Evolutionary conservation across 139 green algal species (phyloP).

Genomic region (Trebouxia sp.): DNA sequence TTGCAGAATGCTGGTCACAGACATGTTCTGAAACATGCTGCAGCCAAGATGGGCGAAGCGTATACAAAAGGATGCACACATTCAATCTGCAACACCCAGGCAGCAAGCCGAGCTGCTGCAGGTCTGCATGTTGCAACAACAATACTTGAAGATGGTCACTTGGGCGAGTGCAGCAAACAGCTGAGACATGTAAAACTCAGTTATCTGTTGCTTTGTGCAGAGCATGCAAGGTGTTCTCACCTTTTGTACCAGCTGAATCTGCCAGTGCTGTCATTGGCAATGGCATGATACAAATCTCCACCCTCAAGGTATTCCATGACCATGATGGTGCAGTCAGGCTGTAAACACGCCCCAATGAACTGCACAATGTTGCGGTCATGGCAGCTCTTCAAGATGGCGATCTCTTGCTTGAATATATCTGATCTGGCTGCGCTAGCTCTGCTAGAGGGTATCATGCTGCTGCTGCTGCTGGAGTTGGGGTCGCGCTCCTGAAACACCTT

Average conservation of each 20-base stretch:
- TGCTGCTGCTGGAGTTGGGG: not conserved
- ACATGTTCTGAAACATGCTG: too few relatives aligned
- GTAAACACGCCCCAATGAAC: conserved; percentile 34
- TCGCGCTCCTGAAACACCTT: conserved; percentile 28
- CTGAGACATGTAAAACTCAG: too few relatives aligned
- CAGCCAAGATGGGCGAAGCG: too few relatives aligned
- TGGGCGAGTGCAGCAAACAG: too few relatives aligned
- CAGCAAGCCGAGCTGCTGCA: too few relatives aligned
- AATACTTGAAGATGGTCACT: too few relatives aligned
- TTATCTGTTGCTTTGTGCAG: too few relatives aligned
- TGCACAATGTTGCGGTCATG: conserved; percentile 60
- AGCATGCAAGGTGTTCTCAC: not conserved
- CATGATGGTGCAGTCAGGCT: conserved; percentile 38
- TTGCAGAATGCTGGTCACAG: too few relatives aligned
- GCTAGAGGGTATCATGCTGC: not conserved
- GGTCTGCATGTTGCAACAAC: too few relatives aligned
- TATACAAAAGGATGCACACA: too few relatives aligned
- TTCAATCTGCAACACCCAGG: too few relatives aligned
- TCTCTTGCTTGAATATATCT: conserved; percentile 33
- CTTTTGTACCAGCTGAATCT: conserved; percentile 28
- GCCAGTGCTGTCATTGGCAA: conserved; percentile 18
- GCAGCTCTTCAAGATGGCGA: conserved; percentile 50
- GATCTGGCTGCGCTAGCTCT: not conserved
- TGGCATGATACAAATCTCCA: conserved; percentile 45
- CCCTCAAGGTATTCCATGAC: conserved; percentile 55